Percentiles rank a stretch among this genome's conserved stretches.
These are phyloP conservation scores for Cryptosporidium felis DNA, from an alignment of 169 alveolate species.

Conservation along the genomic window DNA sequence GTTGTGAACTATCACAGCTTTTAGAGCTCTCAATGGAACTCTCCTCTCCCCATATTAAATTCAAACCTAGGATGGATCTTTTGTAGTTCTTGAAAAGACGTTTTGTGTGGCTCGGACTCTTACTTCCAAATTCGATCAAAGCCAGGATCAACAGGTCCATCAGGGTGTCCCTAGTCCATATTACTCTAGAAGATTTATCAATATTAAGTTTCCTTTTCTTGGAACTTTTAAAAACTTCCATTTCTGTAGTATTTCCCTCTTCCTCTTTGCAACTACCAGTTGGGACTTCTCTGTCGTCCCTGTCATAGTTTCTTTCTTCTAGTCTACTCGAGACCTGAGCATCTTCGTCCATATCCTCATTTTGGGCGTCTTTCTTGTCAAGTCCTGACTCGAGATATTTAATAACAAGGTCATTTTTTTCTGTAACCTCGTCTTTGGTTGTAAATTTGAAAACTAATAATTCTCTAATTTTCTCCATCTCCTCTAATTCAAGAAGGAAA, in stretches of 20 bases:
- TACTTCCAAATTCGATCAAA: conserved; percentile 19
- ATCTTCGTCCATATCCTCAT: conserved; percentile 36
- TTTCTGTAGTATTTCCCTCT: background rate
- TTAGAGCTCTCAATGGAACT: background rate
- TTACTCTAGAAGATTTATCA: background rate
- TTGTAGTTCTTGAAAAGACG: conserved; percentile 35
- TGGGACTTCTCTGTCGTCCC: background rate
- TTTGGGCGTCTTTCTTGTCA: background rate
- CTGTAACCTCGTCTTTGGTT: conserved; percentile 1
- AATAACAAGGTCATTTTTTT: background rate
- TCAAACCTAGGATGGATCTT: background rate
- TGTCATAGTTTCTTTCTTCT: conserved; percentile 14
- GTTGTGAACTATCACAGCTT: background rate
- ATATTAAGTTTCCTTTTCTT: conserved; percentile 25
- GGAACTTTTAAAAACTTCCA: conserved; percentile 2
- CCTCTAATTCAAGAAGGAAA: background rate
- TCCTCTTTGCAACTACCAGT: too few species aligned
- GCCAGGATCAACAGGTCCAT: conserved; percentile 29
- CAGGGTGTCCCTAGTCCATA: conserved; percentile 30
- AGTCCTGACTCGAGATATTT: background rate
- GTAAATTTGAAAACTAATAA: conserved; percentile 16
- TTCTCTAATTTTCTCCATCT: background rate
- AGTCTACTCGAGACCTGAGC: background rate
- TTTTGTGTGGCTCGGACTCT: conserved; percentile 40
- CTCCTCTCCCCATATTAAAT: conserved; percentile 5